Conservation (phyloP, 768 basidiomycete species). For the Tubosaeta brunneosetosa region DNA sequence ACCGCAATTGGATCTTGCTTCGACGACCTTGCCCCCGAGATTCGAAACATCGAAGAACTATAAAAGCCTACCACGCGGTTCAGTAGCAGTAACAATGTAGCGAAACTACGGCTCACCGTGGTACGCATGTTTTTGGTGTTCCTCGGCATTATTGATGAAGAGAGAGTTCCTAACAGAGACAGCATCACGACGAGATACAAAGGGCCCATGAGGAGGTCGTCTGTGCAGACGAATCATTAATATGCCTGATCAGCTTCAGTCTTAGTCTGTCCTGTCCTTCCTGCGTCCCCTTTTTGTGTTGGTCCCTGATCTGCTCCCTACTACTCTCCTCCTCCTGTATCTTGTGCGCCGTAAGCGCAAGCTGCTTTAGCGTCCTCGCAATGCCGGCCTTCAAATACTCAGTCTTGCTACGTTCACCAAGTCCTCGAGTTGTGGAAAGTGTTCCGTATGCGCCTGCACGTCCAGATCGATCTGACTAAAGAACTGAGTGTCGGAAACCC, state of each 20-base stretch:
- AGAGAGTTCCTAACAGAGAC: constrained; percentile 8
- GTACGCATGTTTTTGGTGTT: not conserved
- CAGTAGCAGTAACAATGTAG: too few species aligned
- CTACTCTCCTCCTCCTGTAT: constrained; percentile 1
- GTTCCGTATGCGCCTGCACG: too few species aligned
- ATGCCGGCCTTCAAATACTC: not conserved
- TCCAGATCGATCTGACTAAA: constrained; percentile 4
- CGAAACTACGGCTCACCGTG: too few species aligned
- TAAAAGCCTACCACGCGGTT: not conserved
- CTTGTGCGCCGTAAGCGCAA: constrained; percentile 4
- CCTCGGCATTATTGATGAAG: not conserved
- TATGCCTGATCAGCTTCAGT: constrained; percentile 11
- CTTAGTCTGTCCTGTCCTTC: constrained; percentile 8
- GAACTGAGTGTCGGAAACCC: constrained; percentile 12
- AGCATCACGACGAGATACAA: not conserved
- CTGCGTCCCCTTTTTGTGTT: not conserved
- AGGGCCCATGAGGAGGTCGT: constrained; percentile 1
- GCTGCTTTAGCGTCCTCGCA: not conserved
- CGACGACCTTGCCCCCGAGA: constrained; percentile 4
- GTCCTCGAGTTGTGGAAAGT: too few species aligned
- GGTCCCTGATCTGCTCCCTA: not conserved
- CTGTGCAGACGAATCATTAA: constrained; percentile 14
- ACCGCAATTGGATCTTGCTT: constrained; percentile 13
- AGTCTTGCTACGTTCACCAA: too few species aligned
- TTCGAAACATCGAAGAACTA: not conserved